Evolutionary conservation across 208 protist genomes (phyloP), one percentile per base, ranked within the genome.

Genomic region (Wallacemonas collosoma): DNA sequence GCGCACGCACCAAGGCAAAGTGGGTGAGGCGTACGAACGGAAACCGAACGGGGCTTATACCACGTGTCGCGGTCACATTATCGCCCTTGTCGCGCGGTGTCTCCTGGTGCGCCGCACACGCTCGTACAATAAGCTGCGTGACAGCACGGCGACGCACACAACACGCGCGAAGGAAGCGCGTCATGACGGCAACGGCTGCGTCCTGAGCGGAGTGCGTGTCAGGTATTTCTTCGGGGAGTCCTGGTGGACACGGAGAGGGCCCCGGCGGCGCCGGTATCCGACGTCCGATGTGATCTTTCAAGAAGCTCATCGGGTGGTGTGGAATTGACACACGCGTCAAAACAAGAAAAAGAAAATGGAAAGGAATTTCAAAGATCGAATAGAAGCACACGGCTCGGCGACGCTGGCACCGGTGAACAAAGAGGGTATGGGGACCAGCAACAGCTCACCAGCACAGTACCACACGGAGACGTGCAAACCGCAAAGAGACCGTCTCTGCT

Each of bases 1-100:
- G 56, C 5, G 56, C 56, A 41, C 56, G 56, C 17, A 62, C 8
- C 26, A 62, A 2, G 4, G 56, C 56, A 62, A 62, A 62, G 56
- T 62, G 56, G 15, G 56, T 62, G 5, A 62, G 17, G 17, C 26
- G 56, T 9, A 62, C 12, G 43, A 43, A 62, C 9, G 15, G 36
- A 17, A 38, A 62, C 12, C 15, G 9, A 56, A n/a, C 51, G 51
- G 14, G 4, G 47, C 11, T 15, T 51, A 14, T 26, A 26, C 26
- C 26, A 26, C 26, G 26, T 26, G 26, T 26, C 26, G 26, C 26
- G 26, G 26, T 26, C 26, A 51, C 47, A 14, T 51, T 1, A 51
- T 15, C 11, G 47, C 14, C 1, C 14, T 0, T 14, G 7, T 8
- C 7, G 47, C 47, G 11, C 47, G 47, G 47, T 51, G 47, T 15